A percentile compares a stretch with the other conserved stretches of the same genome.
Evolutionary conservation across 441 rosid genomes (phyloP).

Genomic region (Corymbia calophylla): DNA sequence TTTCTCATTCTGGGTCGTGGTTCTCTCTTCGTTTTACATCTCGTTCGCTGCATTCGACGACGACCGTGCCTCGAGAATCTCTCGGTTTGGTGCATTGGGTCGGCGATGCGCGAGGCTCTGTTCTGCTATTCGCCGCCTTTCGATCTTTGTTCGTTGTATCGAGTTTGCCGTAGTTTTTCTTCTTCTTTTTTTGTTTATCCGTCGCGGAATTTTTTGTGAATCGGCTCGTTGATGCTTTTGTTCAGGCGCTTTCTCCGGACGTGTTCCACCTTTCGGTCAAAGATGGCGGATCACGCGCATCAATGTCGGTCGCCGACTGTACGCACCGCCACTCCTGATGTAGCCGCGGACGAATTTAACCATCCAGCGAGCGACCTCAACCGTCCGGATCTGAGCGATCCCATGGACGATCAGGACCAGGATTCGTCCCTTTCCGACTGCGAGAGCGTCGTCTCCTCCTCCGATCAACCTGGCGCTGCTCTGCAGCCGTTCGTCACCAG

Average conservation of each 20-base stretch:
- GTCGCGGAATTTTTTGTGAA: neutral
- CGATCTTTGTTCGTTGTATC: neutral
- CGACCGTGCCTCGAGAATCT: neutral
- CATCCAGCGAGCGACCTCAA: neutral
- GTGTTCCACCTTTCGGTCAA: neutral
- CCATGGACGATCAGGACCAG: neutral
- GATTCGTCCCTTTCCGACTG: conserved; percentile 35
- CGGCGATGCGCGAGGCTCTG: neutral
- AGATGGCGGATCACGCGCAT: neutral
- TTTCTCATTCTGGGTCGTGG: neutral
- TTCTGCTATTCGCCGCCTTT: neutral
- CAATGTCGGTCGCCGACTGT: neutral
- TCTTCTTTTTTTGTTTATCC: rapidly evolving
- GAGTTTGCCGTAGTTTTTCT: neutral
- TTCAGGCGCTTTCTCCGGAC: neutral
- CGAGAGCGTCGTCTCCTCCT: conserved; percentile 40
- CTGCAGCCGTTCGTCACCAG: neutral
- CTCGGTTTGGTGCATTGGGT: neutral
- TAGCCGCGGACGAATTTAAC: neutral
- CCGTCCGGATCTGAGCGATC: neutral
- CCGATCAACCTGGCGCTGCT: neutral
- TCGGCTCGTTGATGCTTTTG: neutral
- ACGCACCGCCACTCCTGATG: neutral
- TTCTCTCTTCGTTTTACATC: neutral
- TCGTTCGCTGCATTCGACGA: neutral